phyloP scores from a whole-genome alignment of 192 early-diverging fungal species.

The Funneliformis geosporum region DNA sequence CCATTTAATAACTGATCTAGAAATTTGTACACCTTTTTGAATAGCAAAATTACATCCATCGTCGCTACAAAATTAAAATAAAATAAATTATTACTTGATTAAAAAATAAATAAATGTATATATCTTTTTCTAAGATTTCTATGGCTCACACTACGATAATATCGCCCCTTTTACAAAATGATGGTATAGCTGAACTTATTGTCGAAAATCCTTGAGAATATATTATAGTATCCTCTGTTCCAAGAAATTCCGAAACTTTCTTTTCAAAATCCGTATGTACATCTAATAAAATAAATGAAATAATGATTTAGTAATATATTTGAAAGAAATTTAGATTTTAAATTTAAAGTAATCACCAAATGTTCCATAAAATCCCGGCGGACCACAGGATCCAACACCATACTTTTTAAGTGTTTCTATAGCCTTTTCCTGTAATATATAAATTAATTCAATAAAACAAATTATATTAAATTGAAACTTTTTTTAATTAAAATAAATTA shows the following conservation, averaged over 20 bases:
- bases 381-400: slow-evolving; percentile 95
- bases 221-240: slow-evolving; percentile 83
- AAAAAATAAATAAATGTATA: too few relatives aligned
- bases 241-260: slow-evolving; percentile 81
- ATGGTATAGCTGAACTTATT: slow-evolving; percentile 88
- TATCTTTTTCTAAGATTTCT: slow-evolving; percentile 1
- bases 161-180: slow-evolving; percentile 96
- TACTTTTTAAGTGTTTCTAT: slow-evolving; percentile 85
- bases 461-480: neutral
- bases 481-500: neutral
- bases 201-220: slow-evolving; percentile 96
- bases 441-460: neutral
- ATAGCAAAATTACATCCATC: slow-evolving; percentile 85
- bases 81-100: neutral
- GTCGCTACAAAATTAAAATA: slow-evolving; percentile 59
- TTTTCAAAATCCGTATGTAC: slow-evolving; percentile 94
- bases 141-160: slow-evolving; percentile 79
- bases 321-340: too few relatives aligned
- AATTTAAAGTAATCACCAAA: slow-evolving; percentile 31
- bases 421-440: slow-evolving; percentile 62
- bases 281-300: slow-evolving; percentile 56
- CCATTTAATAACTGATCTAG: slow-evolving; percentile 85
- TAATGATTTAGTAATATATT: too few relatives aligned
- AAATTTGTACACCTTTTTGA: slow-evolving; percentile 87
- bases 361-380: slow-evolving; percentile 94